Evolutionary conservation across 192 early-diverging fungal species (phyloP), one percentile per base, ranked within the genome.

Genomic region (Dimargaris cristalligena): DNA sequence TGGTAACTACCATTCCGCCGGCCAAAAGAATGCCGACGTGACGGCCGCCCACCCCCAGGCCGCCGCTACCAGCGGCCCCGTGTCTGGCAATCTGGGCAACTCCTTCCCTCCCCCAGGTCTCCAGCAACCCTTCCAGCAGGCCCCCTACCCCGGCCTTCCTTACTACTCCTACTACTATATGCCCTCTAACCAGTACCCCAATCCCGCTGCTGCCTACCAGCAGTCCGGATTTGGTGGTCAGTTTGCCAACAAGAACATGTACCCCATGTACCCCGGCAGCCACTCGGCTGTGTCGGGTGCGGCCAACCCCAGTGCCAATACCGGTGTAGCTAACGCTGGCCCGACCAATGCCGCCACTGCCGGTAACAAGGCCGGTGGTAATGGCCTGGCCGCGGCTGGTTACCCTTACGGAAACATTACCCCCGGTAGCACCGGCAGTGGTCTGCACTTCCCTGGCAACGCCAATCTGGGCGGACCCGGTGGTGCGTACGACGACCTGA

Each of bases 231-330:
- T 91, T 67, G 87, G 84, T n/a, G 89, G 91, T 67, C 89, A 85
- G 10, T 91, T 88, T 65, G 78, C 90, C 68, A 90, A 89, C 75
- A 91, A 94, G 78, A 79, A 73, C 35, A 82, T 89, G 77, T 94
- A 91, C 60, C 88, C 88, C 20, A 85, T 86, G 81, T 90, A 91
- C 65, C 71, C 69, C 30, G 60, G 51, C 57, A 65, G 34, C 29
- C 57, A 52, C 41, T 52, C 45, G 10, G 28, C 52, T 3, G 52
- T n/a, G n/a, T n/a, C 52, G 13, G 46, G 46, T 47, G 52, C 29
- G 20, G 33, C 6, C 28, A 54, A 54, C 29, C 29, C 1, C 1
- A 33, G 20, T 29, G 52, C 52, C 52, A 54, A 25, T 31, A 33
- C n/a, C n/a, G n/a, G n/a, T n/a, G n/a, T n/a, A n/a, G n/a, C n/a